Evolutionary conservation across 2,329 filamentous ascomycete species (phyloP).

Genomic region (Sarocladiaceae sp.): DNA sequence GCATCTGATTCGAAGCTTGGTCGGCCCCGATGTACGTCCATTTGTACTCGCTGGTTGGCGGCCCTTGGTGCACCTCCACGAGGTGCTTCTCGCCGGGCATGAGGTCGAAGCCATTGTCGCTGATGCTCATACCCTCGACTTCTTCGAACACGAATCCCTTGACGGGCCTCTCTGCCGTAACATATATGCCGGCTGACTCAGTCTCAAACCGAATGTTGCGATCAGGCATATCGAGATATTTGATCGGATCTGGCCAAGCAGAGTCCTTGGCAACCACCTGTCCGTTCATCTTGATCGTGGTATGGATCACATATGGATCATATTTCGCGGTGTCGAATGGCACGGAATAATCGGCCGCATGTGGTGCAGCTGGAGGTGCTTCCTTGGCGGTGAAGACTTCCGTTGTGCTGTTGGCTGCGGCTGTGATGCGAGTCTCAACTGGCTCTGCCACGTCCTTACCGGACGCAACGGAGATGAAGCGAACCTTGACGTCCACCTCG

Average conservation of each 20-base stretch:
- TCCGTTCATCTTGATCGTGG: conserved; percentile 32
- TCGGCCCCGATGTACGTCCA: conserved; percentile 6
- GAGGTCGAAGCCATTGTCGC: conserved; percentile 56
- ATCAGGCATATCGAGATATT: conserved; percentile 50
- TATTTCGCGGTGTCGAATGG: conserved; percentile 32
- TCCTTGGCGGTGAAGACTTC: conserved; percentile 23
- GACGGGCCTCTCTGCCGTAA: conserved; percentile 40
- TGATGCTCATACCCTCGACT: conserved; percentile 38
- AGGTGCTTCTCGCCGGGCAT: conserved; percentile 40
- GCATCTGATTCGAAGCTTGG: background rate
- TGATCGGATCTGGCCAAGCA: conserved; percentile 60
- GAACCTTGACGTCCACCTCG: conserved; percentile 24
- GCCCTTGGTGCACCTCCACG: conserved; percentile 13
- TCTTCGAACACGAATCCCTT: conserved; percentile 55
- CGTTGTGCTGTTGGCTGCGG: conserved; percentile 33
- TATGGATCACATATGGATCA: conserved; percentile 43
- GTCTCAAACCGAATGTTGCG: conserved; percentile 31
- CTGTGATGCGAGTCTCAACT: conserved; percentile 19
- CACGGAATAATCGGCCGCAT: conserved; percentile 8
- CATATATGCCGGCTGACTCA: conserved; percentile 11
- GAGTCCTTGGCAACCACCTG: conserved; percentile 40
- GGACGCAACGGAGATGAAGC: conserved; percentile 36
- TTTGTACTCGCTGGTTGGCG: background rate
- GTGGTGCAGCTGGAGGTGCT: conserved; percentile 13
- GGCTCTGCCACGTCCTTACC: conserved; percentile 29